Evolutionary conservation across 176 grass and related monocot species (phyloP).

Genomic region (Eragrostis nindensis): DNA sequence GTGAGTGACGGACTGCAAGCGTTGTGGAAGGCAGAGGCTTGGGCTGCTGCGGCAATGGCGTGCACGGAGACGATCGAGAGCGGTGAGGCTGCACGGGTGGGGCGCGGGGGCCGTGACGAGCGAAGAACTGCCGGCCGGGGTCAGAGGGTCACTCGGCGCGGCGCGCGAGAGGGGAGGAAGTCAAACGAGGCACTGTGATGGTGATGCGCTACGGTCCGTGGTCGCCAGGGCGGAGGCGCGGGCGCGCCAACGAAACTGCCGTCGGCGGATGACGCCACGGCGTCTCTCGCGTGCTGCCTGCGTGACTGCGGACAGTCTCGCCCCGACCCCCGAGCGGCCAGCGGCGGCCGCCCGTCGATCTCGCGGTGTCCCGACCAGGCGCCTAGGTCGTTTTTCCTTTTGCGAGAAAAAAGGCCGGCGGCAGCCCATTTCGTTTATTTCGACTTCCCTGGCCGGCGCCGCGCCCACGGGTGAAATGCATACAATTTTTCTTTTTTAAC

Average conservation of each 20-base stretch:
- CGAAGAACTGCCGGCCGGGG: background rate
- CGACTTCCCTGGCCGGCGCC: no score
- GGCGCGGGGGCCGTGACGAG: no score
- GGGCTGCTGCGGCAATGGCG: background rate
- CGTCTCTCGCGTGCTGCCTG: background rate
- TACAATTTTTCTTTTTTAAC: no score
- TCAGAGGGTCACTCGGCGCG: no score
- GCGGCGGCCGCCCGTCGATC: background rate
- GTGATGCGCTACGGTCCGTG: background rate
- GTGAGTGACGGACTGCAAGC: no score
- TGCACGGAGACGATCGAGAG: background rate
- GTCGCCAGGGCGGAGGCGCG: background rate
- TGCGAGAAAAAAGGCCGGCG: no score
- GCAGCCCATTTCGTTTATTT: no score
- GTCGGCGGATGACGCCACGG: background rate
- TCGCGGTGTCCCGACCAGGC: background rate
- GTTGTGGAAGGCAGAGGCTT: background rate
- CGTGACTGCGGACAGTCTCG: background rate
- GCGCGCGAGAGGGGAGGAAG: background rate
- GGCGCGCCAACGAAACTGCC: background rate
- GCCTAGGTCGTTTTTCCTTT: no score
- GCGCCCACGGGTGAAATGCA: no score
- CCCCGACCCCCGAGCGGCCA: no score
- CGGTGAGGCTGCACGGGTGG: background rate
- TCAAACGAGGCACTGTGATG: slow-evolving; percentile 23